Conservation (phyloP, 306 rosid species). For the Fragaria nilgerrensis region DNA sequence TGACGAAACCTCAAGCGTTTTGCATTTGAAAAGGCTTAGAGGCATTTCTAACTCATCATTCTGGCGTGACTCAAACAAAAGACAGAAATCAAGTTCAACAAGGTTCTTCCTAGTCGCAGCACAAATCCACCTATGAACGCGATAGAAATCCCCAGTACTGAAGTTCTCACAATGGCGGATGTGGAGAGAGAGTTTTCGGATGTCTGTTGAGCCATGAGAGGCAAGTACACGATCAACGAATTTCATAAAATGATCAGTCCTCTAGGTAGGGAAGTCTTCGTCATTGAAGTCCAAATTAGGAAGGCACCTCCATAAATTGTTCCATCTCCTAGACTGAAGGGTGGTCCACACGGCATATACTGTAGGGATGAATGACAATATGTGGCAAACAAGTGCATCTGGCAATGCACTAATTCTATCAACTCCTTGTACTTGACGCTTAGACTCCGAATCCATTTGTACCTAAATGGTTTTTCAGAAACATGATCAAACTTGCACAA, state of each 20-base stretch:
- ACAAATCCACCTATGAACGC: background rate
- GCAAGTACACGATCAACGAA: background rate
- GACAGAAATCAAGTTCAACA: background rate
- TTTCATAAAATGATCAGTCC: background rate
- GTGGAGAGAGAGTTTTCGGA: background rate
- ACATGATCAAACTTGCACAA: background rate
- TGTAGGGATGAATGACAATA: background rate
- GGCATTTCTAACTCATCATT: background rate
- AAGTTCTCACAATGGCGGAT: background rate
- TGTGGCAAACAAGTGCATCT: background rate
- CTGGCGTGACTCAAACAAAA: background rate
- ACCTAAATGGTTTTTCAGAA: background rate
- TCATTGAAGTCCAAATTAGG: background rate
- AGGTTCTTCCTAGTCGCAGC: background rate
- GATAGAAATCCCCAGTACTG: background rate
- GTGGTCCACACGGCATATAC: background rate
- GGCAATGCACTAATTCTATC: background rate
- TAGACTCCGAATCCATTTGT: background rate
- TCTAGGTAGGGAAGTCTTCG: background rate
- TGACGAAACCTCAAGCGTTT: background rate
- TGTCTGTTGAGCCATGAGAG: background rate
- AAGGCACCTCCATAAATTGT: background rate
- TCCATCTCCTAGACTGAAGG: background rate
- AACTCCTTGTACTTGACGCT: background rate
- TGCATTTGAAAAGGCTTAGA: background rate